A percentile compares a stretch with the other conserved stretches of the same genome.
Conservation (phyloP, 2,329 filamentous ascomycete species). For the Colletotrichum lini region DNA sequence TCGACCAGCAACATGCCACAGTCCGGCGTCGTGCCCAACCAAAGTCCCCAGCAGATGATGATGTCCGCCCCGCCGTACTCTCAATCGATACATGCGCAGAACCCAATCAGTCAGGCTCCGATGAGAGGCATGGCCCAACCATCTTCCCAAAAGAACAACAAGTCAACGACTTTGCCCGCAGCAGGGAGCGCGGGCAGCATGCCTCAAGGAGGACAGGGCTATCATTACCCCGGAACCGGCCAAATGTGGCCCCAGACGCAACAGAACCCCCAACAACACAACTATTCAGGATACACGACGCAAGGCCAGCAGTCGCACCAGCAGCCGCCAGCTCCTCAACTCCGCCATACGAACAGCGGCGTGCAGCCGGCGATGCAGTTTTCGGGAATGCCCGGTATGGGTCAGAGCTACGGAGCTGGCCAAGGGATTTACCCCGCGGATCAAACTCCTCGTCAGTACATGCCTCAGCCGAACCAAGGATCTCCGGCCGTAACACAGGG, state of each 20-base stretch:
- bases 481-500: slow-evolving; percentile 66
- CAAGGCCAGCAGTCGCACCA: slow-evolving; percentile 67
- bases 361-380: slow-evolving; percentile 74
- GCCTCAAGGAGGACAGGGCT: slow-evolving; percentile 67
- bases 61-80: slow-evolving; percentile 77
- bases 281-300: slow-evolving; percentile 67
- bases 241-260: slow-evolving; percentile 79
- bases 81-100: slow-evolving; percentile 79
- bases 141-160: slow-evolving; percentile 74
- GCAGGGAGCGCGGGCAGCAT: slow-evolving; percentile 60
- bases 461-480: slow-evolving; percentile 73
- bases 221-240: slow-evolving; percentile 73
- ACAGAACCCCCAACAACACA: slow-evolving; percentile 69
- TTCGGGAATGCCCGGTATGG: slow-evolving; percentile 73
- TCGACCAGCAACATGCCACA: slow-evolving; percentile 69
- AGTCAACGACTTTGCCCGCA: slow-evolving; percentile 73
- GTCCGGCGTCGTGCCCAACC: slow-evolving; percentile 71
- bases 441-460: slow-evolving; percentile 75
- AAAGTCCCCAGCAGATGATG: slow-evolving; percentile 75
- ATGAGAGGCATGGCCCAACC: slow-evolving; percentile 78
- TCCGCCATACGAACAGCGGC: slow-evolving; percentile 69
- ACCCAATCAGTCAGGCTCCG: slow-evolving; percentile 78
- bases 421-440: slow-evolving; percentile 74
- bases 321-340: slow-evolving; percentile 71
- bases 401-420: slow-evolving; percentile 69